phyloP scores from a whole-genome alignment of 768 basidiomycete genomes.

The Lactarius quietus region DNA sequence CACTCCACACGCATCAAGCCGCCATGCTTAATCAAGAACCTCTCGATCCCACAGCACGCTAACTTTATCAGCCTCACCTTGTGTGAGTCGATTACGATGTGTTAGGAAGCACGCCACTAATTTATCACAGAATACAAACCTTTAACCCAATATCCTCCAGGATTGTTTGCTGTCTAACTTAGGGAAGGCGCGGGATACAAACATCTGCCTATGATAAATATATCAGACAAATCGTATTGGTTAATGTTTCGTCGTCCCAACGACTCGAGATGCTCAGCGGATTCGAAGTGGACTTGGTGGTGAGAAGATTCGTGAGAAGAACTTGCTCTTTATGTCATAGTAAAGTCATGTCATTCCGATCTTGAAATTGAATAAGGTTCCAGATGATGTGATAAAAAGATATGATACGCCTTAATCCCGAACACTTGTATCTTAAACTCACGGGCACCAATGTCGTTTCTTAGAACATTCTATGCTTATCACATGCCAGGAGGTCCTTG shows the following conservation, averaged over 20 bases:
- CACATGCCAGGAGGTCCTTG: background rate
- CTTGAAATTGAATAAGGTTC: background rate
- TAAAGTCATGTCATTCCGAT: too few species aligned
- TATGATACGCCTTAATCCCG: background rate
- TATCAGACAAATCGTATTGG: too few species aligned
- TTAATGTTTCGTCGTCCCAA: background rate
- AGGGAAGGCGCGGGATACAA: background rate
- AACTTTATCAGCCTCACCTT: background rate
- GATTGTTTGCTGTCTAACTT: background rate
- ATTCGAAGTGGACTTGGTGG: too few species aligned
- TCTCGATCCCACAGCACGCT: background rate
- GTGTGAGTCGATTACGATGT: background rate
- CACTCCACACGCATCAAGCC: background rate
- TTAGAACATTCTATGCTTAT: background rate
- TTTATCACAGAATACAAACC: background rate
- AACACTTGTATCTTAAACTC: background rate
- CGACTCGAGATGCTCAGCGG: too few species aligned
- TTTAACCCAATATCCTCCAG: background rate
- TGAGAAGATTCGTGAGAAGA: background rate
- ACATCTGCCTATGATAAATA: background rate
- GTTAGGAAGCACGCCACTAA: slow-evolving; percentile 5
- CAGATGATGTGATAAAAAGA: background rate
- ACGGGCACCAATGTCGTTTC: background rate
- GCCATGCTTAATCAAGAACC: background rate
- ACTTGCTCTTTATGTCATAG: background rate